Percentiles rank a stretch among this genome's conserved stretches.
Evolutionary conservation across 1,284 basidiomycete species (phyloP).

Genomic region (Cryptococcus sp.): DNA sequence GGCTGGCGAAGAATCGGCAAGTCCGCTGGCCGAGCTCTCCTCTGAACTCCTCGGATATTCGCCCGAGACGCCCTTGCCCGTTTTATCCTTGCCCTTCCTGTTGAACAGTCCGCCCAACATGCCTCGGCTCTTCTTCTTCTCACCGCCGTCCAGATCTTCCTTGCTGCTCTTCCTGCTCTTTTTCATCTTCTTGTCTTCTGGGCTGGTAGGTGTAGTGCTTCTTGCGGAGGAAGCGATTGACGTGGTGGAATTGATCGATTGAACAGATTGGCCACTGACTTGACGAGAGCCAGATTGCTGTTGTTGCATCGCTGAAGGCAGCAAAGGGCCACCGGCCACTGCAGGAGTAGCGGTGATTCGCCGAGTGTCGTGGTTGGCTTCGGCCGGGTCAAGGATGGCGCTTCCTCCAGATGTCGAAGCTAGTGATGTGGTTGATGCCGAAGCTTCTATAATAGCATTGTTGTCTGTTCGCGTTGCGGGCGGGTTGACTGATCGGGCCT

Average conservation of each 20-base stretch:
- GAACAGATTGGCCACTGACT: constrained; percentile 35
- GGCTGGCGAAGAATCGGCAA: constrained; percentile 23
- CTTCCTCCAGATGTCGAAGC: constrained; percentile 18
- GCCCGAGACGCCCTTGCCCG: constrained; percentile 60
- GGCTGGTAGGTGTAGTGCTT: constrained; percentile 28
- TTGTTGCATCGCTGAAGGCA: constrained; percentile 54
- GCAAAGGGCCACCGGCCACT: constrained; percentile 61
- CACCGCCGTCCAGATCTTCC: constrained; percentile 29
- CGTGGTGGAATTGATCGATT: constrained; percentile 27
- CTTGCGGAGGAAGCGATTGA: constrained; percentile 27
- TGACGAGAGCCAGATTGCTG: constrained; percentile 19
- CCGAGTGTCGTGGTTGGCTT: constrained; percentile 62
- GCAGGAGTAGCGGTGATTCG: constrained; percentile 75
- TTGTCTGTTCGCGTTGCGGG: constrained; percentile 20
- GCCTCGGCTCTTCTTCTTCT: constrained; percentile 45
- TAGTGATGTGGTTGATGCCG: constrained; percentile 22
- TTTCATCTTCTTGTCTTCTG: constrained; percentile 34
- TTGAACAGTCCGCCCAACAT: constrained; percentile 69
- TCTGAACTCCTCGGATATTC: constrained; percentile 36
- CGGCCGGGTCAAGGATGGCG: constrained; percentile 37
- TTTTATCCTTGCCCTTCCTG: constrained; percentile 67
- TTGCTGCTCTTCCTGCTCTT: constrained; percentile 32
- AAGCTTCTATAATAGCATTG: not conserved
- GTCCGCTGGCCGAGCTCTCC: constrained; percentile 34
- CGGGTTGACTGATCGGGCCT: constrained; percentile 37